Percentiles rank a stretch among this genome's conserved stretches.
These are phyloP conservation scores for Musa troglodytarum DNA, from an alignment of 176 grass and related monocot species.

Conservation along the genomic window DNA sequence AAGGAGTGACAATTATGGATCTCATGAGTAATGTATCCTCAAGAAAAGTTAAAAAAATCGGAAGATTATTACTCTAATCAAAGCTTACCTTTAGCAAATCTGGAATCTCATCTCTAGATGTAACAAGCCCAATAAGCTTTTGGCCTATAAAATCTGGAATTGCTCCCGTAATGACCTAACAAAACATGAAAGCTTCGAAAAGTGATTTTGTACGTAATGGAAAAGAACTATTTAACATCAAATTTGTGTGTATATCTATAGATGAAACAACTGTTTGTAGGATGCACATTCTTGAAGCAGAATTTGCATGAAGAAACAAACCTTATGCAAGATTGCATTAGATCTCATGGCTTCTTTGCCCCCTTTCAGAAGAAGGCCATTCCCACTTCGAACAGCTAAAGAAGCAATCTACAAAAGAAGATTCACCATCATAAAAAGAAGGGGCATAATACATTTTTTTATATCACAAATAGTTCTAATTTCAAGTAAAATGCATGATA, in stretches of 20 bases:
- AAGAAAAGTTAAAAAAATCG: neutral
- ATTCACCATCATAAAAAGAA: constrained; percentile 11
- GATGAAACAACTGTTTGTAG: neutral
- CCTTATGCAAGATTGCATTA: constrained; percentile 85
- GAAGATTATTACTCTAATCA: neutral
- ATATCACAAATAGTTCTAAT: too few relatives aligned
- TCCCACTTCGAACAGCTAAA: constrained; percentile 88
- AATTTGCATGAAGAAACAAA: constrained; percentile 25
- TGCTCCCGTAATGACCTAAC: constrained; percentile 73
- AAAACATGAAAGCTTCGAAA: constrained; percentile 10
- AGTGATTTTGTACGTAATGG: neutral
- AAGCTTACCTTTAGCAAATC: constrained; percentile 78
- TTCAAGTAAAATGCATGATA: too few relatives aligned
- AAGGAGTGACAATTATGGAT: constrained; percentile 22
- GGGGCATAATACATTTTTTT: neutral
- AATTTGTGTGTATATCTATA: neutral
- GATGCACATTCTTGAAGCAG: constrained; percentile 3
- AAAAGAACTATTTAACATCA: neutral
- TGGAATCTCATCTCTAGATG: constrained; percentile 84
- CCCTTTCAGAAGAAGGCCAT: constrained; percentile 95
- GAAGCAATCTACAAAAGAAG: constrained; percentile 64
- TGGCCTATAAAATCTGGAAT: constrained; percentile 66
- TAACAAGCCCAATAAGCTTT: constrained; percentile 87
- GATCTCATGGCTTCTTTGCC: constrained; percentile 98
- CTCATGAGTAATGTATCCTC: neutral